Evolutionary conservation across 257 asterid species (phyloP).

Genomic region (Forsythia viridissima): DNA sequence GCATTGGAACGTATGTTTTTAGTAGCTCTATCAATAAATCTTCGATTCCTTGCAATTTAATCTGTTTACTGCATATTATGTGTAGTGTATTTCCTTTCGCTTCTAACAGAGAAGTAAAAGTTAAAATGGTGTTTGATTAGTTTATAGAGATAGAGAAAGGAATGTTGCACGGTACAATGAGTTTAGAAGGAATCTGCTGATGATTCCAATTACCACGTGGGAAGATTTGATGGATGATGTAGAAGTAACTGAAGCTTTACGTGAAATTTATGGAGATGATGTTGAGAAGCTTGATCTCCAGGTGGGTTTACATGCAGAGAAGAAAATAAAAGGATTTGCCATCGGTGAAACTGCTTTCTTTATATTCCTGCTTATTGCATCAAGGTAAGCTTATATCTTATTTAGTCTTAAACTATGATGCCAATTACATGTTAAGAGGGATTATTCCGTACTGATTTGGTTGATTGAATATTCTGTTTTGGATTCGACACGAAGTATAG

Average conservation of each 20-base stretch:
- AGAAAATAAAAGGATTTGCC: slow-evolving; percentile 66
- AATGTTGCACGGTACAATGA: slow-evolving; percentile 61
- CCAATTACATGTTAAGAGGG: not conserved
- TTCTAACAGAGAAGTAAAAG: not conserved
- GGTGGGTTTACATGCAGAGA: slow-evolving; percentile 65
- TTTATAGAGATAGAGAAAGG: slow-evolving; percentile 69
- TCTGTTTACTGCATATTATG: not conserved
- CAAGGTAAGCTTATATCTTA: slow-evolving; percentile 28
- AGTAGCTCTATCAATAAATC: not conserved
- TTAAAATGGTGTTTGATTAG: slow-evolving; percentile 19
- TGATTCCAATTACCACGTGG: slow-evolving; percentile 67
- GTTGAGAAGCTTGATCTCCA: slow-evolving; percentile 55
- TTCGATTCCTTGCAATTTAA: not conserved
- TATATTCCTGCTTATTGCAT: slow-evolving; percentile 61
- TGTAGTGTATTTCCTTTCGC: not conserved
- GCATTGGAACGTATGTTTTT: slow-evolving; percentile 56
- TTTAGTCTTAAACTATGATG: not conserved
- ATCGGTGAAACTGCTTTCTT: slow-evolving; percentile 64
- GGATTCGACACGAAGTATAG: slow-evolving; percentile 17
- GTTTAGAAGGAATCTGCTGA: slow-evolving; percentile 43
- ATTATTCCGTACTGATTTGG: not conserved
- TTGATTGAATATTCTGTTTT: not conserved
- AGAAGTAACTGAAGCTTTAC: slow-evolving; percentile 43
- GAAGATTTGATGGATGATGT: slow-evolving; percentile 57
- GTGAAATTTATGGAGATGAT: slow-evolving; percentile 52